Conservation (phyloP, 1,284 basidiomycete species). For the Hemileia vastatrix region DNA sequence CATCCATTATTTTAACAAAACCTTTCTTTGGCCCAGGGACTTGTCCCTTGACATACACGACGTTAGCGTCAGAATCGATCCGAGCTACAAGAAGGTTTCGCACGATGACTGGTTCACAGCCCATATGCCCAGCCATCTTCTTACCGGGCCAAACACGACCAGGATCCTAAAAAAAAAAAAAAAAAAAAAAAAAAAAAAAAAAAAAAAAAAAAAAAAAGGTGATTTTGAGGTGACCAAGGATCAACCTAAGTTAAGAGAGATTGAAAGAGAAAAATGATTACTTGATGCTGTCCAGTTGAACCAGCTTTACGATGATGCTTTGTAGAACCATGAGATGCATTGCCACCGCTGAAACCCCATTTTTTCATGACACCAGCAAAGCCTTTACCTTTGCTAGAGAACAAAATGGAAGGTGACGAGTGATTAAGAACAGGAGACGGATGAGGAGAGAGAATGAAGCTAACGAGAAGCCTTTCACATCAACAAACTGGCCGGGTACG, state of each 20-base stretch:
- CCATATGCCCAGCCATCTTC: conserved; percentile 96
- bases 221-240: conserved; percentile 30
- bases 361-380: conserved; percentile 97
- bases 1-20: conserved; percentile 45
- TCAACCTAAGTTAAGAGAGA: neutral
- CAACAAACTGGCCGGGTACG: conserved; percentile 93
- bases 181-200: neutral
- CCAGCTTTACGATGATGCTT: conserved; percentile 86
- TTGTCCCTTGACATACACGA: conserved; percentile 66
- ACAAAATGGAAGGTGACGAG: conserved; percentile 22
- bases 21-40: conserved; percentile 52
- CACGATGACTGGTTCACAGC: conserved; percentile 67
- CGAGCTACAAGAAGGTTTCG: conserved; percentile 85
- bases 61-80: conserved; percentile 71
- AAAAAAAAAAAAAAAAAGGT: conserved; percentile 21
- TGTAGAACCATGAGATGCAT: conserved; percentile 93
- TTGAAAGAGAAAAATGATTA: conserved; percentile 43
- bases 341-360: conserved; percentile 82
- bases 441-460: conserved; percentile 42
- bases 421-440: conserved; percentile 1
- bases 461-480: conserved; percentile 83
- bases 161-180: conserved; percentile 58
- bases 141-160: conserved; percentile 91
- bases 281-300: conserved; percentile 90
- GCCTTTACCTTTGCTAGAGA: conserved; percentile 78